Evolutionary conservation across 1,284 basidiomycete species (phyloP).

Genomic region (Tilletia indica): DNA sequence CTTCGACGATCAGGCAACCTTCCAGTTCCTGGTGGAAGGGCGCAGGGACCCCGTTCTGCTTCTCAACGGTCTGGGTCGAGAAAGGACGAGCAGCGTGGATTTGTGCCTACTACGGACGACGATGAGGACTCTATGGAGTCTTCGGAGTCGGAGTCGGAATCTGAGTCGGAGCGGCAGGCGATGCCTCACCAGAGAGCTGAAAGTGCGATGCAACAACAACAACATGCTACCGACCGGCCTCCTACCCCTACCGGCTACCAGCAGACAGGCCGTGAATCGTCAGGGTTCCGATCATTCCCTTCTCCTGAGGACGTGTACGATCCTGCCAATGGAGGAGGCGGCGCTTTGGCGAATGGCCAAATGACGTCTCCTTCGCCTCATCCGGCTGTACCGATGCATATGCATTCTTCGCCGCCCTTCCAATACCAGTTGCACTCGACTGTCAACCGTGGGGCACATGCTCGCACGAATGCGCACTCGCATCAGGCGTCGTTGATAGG

Average conservation of each 20-base stretch:
- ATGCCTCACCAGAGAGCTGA: too few species aligned
- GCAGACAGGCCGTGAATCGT: background rate
- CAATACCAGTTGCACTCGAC: background rate
- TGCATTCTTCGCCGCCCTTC: slow-evolving; percentile 15
- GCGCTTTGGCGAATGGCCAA: too few species aligned
- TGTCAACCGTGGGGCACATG: background rate
- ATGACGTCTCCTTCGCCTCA: background rate
- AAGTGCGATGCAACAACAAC: background rate
- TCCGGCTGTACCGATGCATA: background rate
- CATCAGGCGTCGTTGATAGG: background rate
- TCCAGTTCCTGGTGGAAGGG: background rate
- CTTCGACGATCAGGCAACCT: background rate
- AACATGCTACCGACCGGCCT: background rate
- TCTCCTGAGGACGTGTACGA: slow-evolving; percentile 1
- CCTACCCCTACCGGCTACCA: slow-evolving; percentile 3
- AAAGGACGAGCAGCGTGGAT: too few species aligned
- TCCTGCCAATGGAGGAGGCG: background rate
- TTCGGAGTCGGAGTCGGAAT: slow-evolving; percentile 13
- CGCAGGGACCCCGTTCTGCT: background rate
- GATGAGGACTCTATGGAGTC: background rate
- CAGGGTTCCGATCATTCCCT: background rate
- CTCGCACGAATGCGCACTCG: background rate
- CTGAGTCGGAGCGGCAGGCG: slow-evolving; percentile 4
- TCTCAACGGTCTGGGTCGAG: background rate
- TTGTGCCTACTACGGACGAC: too few species aligned